Base-by-base conservation (phyloP, 495 filamentous ascomycete genomes). In the Bombardia bombarda region DNA sequence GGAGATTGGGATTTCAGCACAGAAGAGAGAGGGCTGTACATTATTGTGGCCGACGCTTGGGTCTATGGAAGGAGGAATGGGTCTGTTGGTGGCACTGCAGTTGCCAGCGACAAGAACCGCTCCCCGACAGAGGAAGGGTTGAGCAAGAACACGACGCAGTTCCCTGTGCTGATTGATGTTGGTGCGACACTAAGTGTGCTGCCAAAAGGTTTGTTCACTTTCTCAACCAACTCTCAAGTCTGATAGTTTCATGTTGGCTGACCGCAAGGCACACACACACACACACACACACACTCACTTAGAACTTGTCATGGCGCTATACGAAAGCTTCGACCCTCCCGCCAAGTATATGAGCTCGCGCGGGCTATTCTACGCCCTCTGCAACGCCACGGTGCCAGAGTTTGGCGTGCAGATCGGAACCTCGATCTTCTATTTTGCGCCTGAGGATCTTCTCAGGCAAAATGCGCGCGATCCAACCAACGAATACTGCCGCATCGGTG, bases 321-420 rank as follows among this genome's bases (percentile, higher is more conserved):
- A 74, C 36, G 56, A 48, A 0, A 50, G 65, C 0, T 83, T 82
- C 46, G 49, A 57, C 18, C 78, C 78, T 0, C 67, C 75, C 0
- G 78, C 75, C 4, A 44, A 43, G 6, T 76, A 68, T 40, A 53
- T 63, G 38, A 39, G 56, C 18, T 34, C 50, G 8, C 38, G 60
- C 1, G 69, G 65, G 3, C 52, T 62, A 7, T 83, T 70, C 47
- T 54, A 62, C 39, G 77, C 79, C 0, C 54, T 58, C 4, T 84
- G 79, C 58, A 61, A 70, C 40, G 77, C 79, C 12, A 70, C 56
- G 4, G 56, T 74, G 9, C 80, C 80, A 1, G 51, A 46, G 9
- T 73, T 82, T 16, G 72, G 67, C 13, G 60, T 84, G 26, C 60
- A 57, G 19, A 74, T 83, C 38, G 66, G 58, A 2, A 61, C 54